These are phyloP conservation scores for Globisporangium canariense DNA, from an alignment of 352 stramenopile genomes.

Conservation along the genomic window DNA sequence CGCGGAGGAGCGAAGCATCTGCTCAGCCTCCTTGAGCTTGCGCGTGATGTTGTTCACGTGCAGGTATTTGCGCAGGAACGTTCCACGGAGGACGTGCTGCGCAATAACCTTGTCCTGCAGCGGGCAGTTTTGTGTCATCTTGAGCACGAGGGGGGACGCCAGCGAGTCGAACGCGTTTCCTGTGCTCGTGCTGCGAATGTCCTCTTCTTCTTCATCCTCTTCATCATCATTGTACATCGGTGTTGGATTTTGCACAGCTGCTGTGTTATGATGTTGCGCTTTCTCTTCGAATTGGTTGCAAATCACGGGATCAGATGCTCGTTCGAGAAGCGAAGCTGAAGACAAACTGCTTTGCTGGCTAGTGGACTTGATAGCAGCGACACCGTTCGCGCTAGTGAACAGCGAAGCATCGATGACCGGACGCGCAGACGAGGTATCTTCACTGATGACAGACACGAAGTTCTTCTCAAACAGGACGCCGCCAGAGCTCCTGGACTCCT, in stretches of 20 bases:
- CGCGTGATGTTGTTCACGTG: conserved; percentile 60
- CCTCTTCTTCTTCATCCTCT: neutral
- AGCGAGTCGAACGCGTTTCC: conserved; percentile 8
- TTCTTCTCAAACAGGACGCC: neutral
- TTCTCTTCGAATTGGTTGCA: neutral
- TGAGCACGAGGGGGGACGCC: conserved; percentile 39
- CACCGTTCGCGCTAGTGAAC: neutral
- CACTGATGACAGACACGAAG: neutral
- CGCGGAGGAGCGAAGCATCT: conserved; percentile 33
- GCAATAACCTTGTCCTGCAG: conserved; percentile 45
- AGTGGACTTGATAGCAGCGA: neutral
- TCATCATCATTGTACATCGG: neutral
- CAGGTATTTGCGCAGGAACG: conserved; percentile 65
- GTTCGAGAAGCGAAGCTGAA: neutral
- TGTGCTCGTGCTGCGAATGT: neutral
- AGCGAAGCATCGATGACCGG: neutral
- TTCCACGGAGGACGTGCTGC: conserved; percentile 54
- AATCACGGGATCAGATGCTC: neutral
- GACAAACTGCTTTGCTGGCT: neutral
- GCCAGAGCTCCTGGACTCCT: neutral
- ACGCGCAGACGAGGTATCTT: neutral
- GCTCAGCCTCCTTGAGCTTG: conserved; percentile 62
- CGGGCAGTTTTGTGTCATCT: conserved; percentile 20
- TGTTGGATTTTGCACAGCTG: neutral
- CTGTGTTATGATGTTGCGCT: neutral